A percentile compares a stretch with the other conserved stretches of the same genome.
Conservation (phyloP, 1,284 basidiomycete genomes). For the Anthracocystis setariae region DNA sequence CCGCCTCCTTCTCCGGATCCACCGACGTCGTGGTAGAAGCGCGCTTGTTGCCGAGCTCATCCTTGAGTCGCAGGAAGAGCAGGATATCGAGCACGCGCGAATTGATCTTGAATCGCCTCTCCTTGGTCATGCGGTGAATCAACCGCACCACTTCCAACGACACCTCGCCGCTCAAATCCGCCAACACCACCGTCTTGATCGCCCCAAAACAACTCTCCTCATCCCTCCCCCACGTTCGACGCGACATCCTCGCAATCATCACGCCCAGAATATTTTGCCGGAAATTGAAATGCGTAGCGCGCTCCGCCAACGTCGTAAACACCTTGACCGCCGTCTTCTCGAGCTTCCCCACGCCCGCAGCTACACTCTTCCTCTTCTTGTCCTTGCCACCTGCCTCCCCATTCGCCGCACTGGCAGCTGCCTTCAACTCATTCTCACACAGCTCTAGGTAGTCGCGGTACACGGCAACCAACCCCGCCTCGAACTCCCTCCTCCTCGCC, state of each 20-base stretch:
- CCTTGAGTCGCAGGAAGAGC: constrained; percentile 84
- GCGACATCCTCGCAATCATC: constrained; percentile 84
- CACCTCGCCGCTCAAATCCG: constrained; percentile 80
- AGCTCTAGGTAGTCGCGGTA: constrained; percentile 89
- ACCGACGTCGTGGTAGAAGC: constrained; percentile 73
- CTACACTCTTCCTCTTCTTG: constrained; percentile 7
- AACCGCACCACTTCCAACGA: constrained; percentile 90
- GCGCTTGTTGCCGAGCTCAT: constrained; percentile 80
- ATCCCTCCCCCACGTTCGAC: constrained; percentile 71
- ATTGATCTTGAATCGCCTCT: constrained; percentile 87
- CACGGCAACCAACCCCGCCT: constrained; percentile 88
- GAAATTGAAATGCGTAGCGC: constrained; percentile 97
- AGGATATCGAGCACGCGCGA: constrained; percentile 88
- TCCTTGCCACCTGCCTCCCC: not conserved
- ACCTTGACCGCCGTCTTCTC: constrained; percentile 75
- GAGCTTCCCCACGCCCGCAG: constrained; percentile 61
- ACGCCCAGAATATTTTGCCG: constrained; percentile 89
- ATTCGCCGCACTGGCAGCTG: constrained; percentile 66
- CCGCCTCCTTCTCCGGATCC: constrained; percentile 73
- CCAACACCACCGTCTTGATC: constrained; percentile 81
- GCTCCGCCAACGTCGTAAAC: constrained; percentile 84
- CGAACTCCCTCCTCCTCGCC: constrained; percentile 88
- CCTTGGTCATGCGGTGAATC: constrained; percentile 95
- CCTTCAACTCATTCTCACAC: constrained; percentile 83
- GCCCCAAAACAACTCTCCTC: constrained; percentile 84